A percentile compares a stretch with the other conserved stretches of the same genome.
Evolutionary conservation across 169 alveolate species (phyloP).

Genomic region (Besnoitia besnoiti): DNA sequence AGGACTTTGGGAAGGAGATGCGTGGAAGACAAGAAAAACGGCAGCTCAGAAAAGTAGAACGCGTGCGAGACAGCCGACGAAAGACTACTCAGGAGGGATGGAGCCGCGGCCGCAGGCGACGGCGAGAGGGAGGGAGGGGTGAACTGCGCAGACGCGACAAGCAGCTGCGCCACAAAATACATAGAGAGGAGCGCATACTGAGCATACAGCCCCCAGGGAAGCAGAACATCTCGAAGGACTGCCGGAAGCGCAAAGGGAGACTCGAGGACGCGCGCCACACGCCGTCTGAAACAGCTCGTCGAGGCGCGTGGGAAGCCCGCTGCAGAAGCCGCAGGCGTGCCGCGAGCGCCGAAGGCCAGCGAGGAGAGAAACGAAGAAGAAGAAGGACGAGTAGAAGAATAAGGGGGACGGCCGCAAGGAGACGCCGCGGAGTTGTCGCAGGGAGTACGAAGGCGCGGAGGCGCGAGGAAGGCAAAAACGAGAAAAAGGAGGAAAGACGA

Average conservation of each 20-base stretch:
- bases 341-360: no score
- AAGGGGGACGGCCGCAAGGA: neutral
- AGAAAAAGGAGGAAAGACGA: neutral
- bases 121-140: neutral
- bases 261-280: no score
- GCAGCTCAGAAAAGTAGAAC: neutral
- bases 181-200: neutral
- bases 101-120: neutral
- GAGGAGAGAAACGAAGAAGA: neutral
- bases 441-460: neutral
- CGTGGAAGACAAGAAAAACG: neutral
- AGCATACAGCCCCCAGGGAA: neutral
- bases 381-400: neutral
- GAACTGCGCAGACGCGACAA: neutral
- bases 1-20: neutral
- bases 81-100: no score
- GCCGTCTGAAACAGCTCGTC: neutral
- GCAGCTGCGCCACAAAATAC: neutral
- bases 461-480: neutral
- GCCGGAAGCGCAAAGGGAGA: no score
- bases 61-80: neutral
- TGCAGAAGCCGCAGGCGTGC: neutral
- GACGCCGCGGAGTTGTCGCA: neutral
- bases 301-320: no score
- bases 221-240: no score